Evolutionary conservation across 2,329 filamentous ascomycete genomes (phyloP), one percentile per base, ranked within the genome.

Genomic region (Botryotinia globosa): DNA sequence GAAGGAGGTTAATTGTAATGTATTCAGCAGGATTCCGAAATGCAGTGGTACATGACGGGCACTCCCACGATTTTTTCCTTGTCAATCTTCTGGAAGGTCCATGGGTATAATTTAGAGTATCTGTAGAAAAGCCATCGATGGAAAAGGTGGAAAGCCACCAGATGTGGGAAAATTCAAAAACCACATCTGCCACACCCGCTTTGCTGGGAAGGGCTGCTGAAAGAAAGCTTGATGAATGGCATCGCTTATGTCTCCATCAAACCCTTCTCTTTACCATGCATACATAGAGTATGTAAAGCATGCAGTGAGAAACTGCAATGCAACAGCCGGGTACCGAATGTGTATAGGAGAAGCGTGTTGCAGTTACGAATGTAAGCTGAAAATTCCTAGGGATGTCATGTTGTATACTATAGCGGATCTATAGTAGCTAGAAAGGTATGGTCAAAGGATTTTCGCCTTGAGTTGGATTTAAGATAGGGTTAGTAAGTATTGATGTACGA

Each of bases 111-210:
- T 22, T 62, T 42, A 42, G 37, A 42, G 37, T n/a, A 39, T 29
- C 59, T 37, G 25, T 62, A 18, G 22, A 20, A n/a, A 32, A 56
- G 59, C 22, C 22, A 51, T 65, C 7, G 32, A 51, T 51, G 44
- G 44, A 65, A 65, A 37, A 65, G 42, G 16, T 25, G n/a, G n/a
- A 48, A 48, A 59, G 34, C 58, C 45, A 18, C 45, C 42, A 6
- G 29, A 37, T 65, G 34, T 67, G 34, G 45, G 34, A 67, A 42
- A 51, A 54, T 29, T 37, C 45, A 37, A 39, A 34, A 67, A 42
- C 45, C 64, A 67, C 64, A 39, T 67, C 39, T 67, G 64, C 64
- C 64, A 67, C 64, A 67, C 18, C 64, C 64, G 64, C 64, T 67
- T 67, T 42, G 64, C 64, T 67, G 64, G 64, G 25, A 42, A 56